A percentile compares a stretch with the other conserved stretches of the same genome.
phyloP scores from a whole-genome alignment of 495 filamentous ascomycete species.

The Aspergillus sclerotioniger region DNA sequence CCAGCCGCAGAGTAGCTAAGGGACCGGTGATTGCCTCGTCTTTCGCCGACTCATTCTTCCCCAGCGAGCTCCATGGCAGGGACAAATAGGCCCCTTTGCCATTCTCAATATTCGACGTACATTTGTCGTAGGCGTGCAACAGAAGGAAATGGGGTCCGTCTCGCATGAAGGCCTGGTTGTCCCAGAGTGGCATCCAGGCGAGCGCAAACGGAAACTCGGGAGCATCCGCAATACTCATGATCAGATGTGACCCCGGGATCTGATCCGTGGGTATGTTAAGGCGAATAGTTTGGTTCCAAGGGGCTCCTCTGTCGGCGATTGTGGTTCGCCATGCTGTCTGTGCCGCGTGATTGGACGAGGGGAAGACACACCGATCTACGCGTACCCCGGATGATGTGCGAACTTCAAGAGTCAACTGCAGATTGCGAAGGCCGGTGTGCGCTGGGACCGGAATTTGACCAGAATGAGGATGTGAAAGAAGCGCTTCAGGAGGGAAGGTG shows the following conservation, averaged over 20 bases:
- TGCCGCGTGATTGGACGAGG: slow-evolving; percentile 72
- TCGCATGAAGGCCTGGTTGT: slow-evolving; percentile 82
- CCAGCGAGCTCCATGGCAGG: slow-evolving; percentile 72
- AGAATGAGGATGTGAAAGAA: slow-evolving; percentile 75
- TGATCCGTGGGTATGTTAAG: slow-evolving; percentile 77
- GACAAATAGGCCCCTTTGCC: slow-evolving; percentile 79
- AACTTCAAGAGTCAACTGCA: slow-evolving; percentile 89
- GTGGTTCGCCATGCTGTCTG: slow-evolving; percentile 85
- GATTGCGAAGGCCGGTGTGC: slow-evolving; percentile 61
- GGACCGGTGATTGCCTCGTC: slow-evolving; percentile 75
- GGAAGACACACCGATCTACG: slow-evolving; percentile 82
- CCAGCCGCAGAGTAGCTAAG: slow-evolving; percentile 68
- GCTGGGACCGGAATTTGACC: slow-evolving; percentile 69
- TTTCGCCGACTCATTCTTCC: slow-evolving; percentile 62
- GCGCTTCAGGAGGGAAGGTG: slow-evolving; percentile 68
- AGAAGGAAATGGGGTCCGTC: slow-evolving; percentile 81
- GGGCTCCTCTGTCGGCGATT: slow-evolving; percentile 69
- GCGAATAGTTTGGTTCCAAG: slow-evolving; percentile 85
- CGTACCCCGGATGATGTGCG: slow-evolving; percentile 72
- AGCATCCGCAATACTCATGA: slow-evolving; percentile 83
- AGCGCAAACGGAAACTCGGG: slow-evolving; percentile 85
- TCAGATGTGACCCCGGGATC: slow-evolving; percentile 79
- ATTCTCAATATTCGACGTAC: slow-evolving; percentile 60
- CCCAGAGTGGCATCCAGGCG: slow-evolving; percentile 92
- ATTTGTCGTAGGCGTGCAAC: slow-evolving; percentile 87